Percentiles rank a stretch among this genome's conserved stretches.
Conservation (phyloP, 306 rosid genomes). For the Begonia peltatifolia region DNA sequence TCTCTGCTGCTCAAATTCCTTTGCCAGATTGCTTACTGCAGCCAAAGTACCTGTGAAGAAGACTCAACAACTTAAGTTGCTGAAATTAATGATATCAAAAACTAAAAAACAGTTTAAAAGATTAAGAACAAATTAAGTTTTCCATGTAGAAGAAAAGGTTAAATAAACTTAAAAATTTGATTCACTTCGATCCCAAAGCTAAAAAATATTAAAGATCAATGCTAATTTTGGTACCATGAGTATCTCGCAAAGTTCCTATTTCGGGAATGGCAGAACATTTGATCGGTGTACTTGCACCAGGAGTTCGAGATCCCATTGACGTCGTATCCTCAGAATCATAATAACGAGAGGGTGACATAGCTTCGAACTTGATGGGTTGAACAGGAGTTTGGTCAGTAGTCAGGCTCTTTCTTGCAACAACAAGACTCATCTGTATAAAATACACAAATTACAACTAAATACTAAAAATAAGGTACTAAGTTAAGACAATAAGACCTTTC, state of each 20-base stretch:
- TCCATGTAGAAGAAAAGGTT: no score
- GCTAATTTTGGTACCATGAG: slow-evolving; percentile 17
- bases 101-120: no score
- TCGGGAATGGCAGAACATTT: slow-evolving; percentile 33
- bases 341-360: slow-evolving; percentile 21
- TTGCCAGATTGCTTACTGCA: slow-evolving; percentile 42
- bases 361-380: slow-evolving; percentile 36
- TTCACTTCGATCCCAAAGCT: no score
- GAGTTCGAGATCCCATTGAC: slow-evolving; percentile 69
- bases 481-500: background rate
- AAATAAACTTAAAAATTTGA: no score
- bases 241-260: slow-evolving; percentile 30
- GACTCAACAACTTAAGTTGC: no score
- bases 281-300: slow-evolving; percentile 55
- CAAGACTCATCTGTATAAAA: slow-evolving; percentile 65
- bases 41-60: slow-evolving; percentile 5
- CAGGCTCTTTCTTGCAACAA: slow-evolving; percentile 81
- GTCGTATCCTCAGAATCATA: slow-evolving; percentile 62
- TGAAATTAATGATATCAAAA: no score
- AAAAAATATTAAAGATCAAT: no score
- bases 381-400: slow-evolving; percentile 24
- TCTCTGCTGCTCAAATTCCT: slow-evolving; percentile 65
- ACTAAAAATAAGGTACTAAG: background rate
- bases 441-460: background rate
- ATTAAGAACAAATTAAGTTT: no score